Percentiles rank a stretch among this genome's conserved stretches.
Conservation (phyloP, 768 basidiomycete species). For the Lactifluus rugatus region DNA sequence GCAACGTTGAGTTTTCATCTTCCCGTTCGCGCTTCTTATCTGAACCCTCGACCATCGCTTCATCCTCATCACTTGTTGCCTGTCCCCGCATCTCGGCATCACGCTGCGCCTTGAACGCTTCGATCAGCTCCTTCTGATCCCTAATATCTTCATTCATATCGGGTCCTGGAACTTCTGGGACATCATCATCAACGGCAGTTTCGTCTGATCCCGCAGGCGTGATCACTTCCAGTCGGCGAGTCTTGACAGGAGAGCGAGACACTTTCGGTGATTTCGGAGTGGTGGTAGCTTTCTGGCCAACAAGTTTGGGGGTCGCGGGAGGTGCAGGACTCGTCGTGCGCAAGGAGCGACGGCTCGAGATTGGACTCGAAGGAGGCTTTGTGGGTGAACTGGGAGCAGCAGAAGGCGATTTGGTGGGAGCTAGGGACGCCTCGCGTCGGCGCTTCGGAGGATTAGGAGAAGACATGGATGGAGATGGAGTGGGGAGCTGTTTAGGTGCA, state of each 20-base stretch:
- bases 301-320: slow-evolving; percentile 31
- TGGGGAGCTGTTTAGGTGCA: slow-evolving; percentile 24
- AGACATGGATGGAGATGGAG: slow-evolving; percentile 29
- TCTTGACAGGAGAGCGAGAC: slow-evolving; percentile 28
- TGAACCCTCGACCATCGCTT: slow-evolving; percentile 13
- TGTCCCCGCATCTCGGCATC: slow-evolving; percentile 27
- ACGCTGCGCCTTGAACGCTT: slow-evolving; percentile 57
- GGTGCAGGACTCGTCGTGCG: slow-evolving; percentile 35
- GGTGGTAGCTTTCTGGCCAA: slow-evolving; percentile 24
- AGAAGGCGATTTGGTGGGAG: slow-evolving; percentile 36
- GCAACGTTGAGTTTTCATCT: slow-evolving; percentile 41
- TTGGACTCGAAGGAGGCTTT: slow-evolving; percentile 12
- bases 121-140: slow-evolving; percentile 72
- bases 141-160: slow-evolving; percentile 61
- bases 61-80: slow-evolving; percentile 20
- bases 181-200: slow-evolving; percentile 54
- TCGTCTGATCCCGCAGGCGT: slow-evolving; percentile 52
- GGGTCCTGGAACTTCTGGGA: slow-evolving; percentile 40
- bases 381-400: slow-evolving; percentile 18
- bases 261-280: slow-evolving; percentile 30
- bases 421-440: slow-evolving; percentile 60
- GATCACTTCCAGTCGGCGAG: slow-evolving; percentile 29
- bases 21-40: slow-evolving; percentile 44
- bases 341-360: slow-evolving; percentile 33
- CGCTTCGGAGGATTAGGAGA: slow-evolving; percentile 27